A percentile compares a stretch with the other conserved stretches of the same genome.
These are phyloP conservation scores for Lichenothelia convexa DNA, from an alignment of 495 filamentous ascomycete species.

Conservation along the genomic window DNA sequence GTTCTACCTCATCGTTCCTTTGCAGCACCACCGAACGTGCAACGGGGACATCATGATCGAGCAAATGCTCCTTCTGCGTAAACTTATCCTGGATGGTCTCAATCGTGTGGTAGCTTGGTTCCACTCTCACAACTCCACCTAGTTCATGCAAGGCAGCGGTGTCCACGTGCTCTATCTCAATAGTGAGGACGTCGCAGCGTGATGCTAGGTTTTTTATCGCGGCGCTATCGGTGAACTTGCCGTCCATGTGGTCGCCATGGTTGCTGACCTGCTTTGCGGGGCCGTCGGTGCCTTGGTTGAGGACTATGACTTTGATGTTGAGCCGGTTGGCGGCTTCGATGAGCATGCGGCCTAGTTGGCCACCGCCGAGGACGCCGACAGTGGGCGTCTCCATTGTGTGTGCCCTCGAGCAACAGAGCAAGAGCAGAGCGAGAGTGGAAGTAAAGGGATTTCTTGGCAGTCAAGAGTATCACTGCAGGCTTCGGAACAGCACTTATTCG, in stretches of 20 bases:
- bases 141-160: slow-evolving; percentile 81
- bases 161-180: slow-evolving; percentile 97
- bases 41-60: slow-evolving; percentile 45
- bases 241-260: slow-evolving; percentile 53
- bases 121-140: slow-evolving; percentile 35
- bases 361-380: slow-evolving; percentile 53
- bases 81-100: slow-evolving; percentile 94
- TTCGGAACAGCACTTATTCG: too few relatives aligned
- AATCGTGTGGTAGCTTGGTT: slow-evolving; percentile 79
- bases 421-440: too few relatives aligned
- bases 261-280: slow-evolving; percentile 86
- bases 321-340: slow-evolving; percentile 75
- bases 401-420: too few relatives aligned
- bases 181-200: slow-evolving; percentile 67
- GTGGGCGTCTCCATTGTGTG: background rate
- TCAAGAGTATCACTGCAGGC: too few relatives aligned
- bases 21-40: slow-evolving; percentile 46
- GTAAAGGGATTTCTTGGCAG: too few relatives aligned
- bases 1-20: slow-evolving; percentile 33
- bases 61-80: slow-evolving; percentile 70
- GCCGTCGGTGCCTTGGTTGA: slow-evolving; percentile 60
- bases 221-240: slow-evolving; percentile 65
- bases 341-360: slow-evolving; percentile 88
- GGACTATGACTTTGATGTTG: slow-evolving; percentile 60
- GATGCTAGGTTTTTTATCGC: slow-evolving; percentile 62